Evolutionary conservation across 2,329 filamentous ascomycete species (phyloP).

Genomic region (Sporothrix protearum): DNA sequence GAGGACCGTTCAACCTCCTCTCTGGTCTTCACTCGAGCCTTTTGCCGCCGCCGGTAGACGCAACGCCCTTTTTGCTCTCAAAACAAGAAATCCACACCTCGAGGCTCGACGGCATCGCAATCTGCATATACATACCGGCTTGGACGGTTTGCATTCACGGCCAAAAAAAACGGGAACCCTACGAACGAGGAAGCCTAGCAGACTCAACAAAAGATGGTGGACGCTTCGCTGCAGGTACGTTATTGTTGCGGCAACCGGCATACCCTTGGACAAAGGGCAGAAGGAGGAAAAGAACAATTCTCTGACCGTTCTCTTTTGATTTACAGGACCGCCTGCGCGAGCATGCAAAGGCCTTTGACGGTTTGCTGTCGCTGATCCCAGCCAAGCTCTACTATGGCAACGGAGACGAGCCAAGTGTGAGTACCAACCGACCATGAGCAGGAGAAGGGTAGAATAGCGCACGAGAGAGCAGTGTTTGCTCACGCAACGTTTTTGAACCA

Average conservation of each 20-base stretch:
- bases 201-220: conserved; percentile 22
- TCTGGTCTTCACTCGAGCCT: neutral
- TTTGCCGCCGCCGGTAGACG: neutral
- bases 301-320: neutral
- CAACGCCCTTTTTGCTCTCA: conserved; percentile 4
- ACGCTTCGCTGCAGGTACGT: conserved; percentile 29
- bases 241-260: neutral
- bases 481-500: neutral
- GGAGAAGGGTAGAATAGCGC: neutral
- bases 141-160: neutral
- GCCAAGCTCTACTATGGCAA: conserved; percentile 88
- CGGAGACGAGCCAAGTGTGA: conserved; percentile 76
- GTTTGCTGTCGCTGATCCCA: conserved; percentile 80
- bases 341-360: conserved; percentile 74
- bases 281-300: neutral
- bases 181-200: conserved; percentile 1
- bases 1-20: neutral
- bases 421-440: conserved; percentile 38
- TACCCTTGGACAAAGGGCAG: neutral
- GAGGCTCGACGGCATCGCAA: neutral
- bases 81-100: neutral
- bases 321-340: conserved; percentile 54
- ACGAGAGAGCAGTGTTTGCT: neutral
- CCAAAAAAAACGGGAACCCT: neutral
- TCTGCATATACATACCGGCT: neutral